phyloP scores from a whole-genome alignment of 345 rosid genomes.

The Eucalyptus pumila region DNA sequence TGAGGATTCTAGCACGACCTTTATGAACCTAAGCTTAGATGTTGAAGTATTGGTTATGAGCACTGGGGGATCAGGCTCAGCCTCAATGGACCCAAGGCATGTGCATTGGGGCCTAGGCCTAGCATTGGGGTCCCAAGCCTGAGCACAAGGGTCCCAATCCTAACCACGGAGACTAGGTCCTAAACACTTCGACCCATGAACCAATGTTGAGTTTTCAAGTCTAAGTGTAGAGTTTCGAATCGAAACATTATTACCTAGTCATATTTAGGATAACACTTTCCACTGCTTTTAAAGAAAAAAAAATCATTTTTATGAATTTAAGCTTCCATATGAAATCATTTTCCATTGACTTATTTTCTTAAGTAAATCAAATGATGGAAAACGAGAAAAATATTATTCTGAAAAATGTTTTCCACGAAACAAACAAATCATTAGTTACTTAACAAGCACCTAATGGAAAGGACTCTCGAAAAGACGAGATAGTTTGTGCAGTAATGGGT shows the following conservation, averaged over 20 bases:
- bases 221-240: not conserved
- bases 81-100: not conserved
- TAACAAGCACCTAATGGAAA: not conserved
- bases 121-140: not conserved
- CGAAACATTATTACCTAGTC: not conserved
- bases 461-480: no score
- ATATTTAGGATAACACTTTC: no score
- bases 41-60: not conserved
- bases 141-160: fast-evolving
- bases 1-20: not conserved
- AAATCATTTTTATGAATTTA: no score
- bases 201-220: not conserved
- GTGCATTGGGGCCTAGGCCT: not conserved
- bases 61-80: fast-evolving
- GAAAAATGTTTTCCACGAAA: no score
- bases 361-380: no score
- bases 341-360: no score
- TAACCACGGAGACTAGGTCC: fast-evolving
- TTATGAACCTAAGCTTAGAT: not conserved
- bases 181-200: not conserved
- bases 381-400: not conserved
- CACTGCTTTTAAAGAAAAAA: no score
- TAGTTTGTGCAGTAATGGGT: not conserved
- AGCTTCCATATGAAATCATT: not conserved
- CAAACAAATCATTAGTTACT: not conserved